Evolutionary conservation across 306 rosid genomes (phyloP), one percentile per base, ranked within the genome.

Genomic region (Lotus japonicus): DNA sequence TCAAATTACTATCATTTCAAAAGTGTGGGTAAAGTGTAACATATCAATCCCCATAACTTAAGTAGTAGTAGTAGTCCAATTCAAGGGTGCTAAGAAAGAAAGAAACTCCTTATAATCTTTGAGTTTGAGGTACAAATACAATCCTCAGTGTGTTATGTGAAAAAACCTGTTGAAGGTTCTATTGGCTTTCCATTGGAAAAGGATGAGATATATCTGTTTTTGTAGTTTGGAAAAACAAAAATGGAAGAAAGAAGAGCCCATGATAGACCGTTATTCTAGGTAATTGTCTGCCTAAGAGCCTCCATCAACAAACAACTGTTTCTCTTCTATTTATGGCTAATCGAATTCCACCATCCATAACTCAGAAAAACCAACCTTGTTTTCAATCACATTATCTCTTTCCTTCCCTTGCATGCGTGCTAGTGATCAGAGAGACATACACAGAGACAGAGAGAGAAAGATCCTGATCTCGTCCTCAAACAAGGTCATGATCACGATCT

Each of bases 401-500:
- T 58, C 68, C 66, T 69, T 61, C 23, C 64, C 9, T 66, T 61
- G 31, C 71, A 52, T 41, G 14, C 55, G 7, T 42, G 53, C 68
- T 9, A 63, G 33, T 76, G 31, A n/a, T n/a, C n/a, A 4, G 8
- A 51, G 48, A 75, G 44, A 80, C n/a, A n/a, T n/a, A n/a, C n/a
- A n/a, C 17, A 58, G 44, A 50, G 39, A 70, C 0, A 26, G 31
- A 26, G 31, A 26, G 31, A 7, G 63, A 58, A 59, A 78, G 95
- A 71, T 83, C 85, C 72, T 80, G 91, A 80, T 90, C 89, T 77
- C 59, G 79, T 80, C 44, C 77, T 74, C 8, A 38, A 62, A 68
- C 80, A 76, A 43, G 94, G 86, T 90, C 95, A 78, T 70, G 91
- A 82, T 90, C 95, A 78, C 70, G 91, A 82, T 87, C 95, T 85